phyloP scores from a whole-genome alignment of 352 stramenopile species.

The Lagenidium sp. region DNA sequence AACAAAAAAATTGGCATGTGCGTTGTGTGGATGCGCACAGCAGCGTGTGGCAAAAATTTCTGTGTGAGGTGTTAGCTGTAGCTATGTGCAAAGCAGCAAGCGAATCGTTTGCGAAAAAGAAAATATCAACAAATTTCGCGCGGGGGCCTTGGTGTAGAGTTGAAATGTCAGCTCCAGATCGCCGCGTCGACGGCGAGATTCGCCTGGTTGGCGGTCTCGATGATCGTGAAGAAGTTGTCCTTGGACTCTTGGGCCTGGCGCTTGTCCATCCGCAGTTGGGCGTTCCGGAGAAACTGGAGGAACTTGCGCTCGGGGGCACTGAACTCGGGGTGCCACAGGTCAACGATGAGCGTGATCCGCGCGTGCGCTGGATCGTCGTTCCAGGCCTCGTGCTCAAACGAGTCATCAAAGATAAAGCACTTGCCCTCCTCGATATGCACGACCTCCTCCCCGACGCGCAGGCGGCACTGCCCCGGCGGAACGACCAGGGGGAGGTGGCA shows the following conservation, averaged over 20 bases:
- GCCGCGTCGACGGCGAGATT: constrained; percentile 20
- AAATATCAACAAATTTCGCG: too few species aligned
- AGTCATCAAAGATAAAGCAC: constrained; percentile 97
- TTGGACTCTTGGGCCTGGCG: constrained; percentile 20
- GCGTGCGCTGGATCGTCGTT: constrained; percentile 83
- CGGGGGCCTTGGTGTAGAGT: too few species aligned
- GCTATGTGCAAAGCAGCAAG: too few species aligned
- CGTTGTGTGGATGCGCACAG: too few species aligned
- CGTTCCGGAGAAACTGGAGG: constrained; percentile 71
- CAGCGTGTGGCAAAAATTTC: too few species aligned
- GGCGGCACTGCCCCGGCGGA: constrained; percentile 34
- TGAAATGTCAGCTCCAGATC: constrained; percentile 49
- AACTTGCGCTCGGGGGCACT: constrained; percentile 82
- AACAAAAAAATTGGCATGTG: too few species aligned
- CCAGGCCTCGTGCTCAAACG: constrained; percentile 98
- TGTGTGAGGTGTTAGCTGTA: too few species aligned
- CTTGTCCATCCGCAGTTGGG: constrained; percentile 52
- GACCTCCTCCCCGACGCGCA: constrained; percentile 66
- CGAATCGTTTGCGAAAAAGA: too few species aligned
- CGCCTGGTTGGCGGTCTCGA: constrained; percentile 35
- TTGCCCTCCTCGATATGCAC: constrained; percentile 80
- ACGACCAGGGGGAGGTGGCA: constrained; percentile 84
- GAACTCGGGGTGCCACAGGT: constrained; percentile 95
- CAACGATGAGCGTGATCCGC: constrained; percentile 91
- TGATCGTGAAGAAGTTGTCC: constrained; percentile 73